Evolutionary conservation across 2,329 filamentous ascomycete species (phyloP), one percentile per base, ranked within the genome.

Genomic region (Westerdykella sp.): DNA sequence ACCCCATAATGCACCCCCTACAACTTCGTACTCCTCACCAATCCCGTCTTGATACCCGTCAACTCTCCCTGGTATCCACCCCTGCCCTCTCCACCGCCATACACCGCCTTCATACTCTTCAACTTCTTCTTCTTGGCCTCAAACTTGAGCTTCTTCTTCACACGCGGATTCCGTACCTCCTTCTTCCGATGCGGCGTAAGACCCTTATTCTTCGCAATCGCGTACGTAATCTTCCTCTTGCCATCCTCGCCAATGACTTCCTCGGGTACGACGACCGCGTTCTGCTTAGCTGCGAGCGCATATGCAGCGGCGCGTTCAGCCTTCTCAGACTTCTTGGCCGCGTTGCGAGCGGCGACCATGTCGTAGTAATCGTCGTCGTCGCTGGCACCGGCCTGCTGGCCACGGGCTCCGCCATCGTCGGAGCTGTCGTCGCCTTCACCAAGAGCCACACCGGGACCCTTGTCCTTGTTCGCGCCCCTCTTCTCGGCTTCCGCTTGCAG

Each of bases 101-200:
- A 97, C 12, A 87, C 76, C 7, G 86, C 79, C 73, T 85, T 87
- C 74, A 90, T 87, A 63, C 85, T 91, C 59, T 80, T 81, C 62
- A 97, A 71, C 77, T 97, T 96, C 86, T 96, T 97, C 79, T 91
- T 85, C 78, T 95, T 96, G 68, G 89, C 85, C 64, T 94, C 89
- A 67, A 81, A 98, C 80, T 88, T 89, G 81, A 88, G 88, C 70
- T 88, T 82, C 84, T 96, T 97, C 84, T 97, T 98, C 53, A 97
- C 91, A 66, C 93, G 78, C 30, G 93, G 90, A 72, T 98, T 98
- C 50, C 91, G 77, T 45, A 89, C 85, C 57, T 95, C 90, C 81
- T 98, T 97, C 77, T 85, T 94, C 51, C 91, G 78, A 69, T 85
- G 84, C 37, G 90, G 88, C 46, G 87, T 83, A 50, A 98, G 73